A percentile compares a stretch with the other conserved stretches of the same genome.
phyloP scores from a whole-genome alignment of 495 filamentous ascomycete species.

The Amphirosellinia nigrospora region DNA sequence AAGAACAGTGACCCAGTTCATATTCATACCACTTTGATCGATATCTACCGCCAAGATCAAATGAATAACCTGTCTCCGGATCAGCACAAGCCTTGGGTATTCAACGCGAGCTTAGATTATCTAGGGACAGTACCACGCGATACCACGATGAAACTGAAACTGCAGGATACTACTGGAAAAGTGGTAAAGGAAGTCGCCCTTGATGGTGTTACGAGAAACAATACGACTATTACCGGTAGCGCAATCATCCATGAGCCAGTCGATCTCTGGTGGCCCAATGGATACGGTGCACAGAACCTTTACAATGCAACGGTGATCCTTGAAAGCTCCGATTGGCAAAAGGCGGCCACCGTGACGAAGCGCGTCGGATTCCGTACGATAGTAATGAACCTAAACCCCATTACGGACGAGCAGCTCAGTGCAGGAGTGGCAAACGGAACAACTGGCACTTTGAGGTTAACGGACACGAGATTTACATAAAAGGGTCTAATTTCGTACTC shows the following conservation, averaged over 20 bases:
- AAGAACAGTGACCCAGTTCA: slow-evolving; percentile 48
- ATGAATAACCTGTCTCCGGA: slow-evolving; percentile 65
- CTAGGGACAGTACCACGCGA: slow-evolving; percentile 58
- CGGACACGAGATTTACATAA: slow-evolving; percentile 70
- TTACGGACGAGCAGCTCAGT: slow-evolving; percentile 62
- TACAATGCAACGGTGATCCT: slow-evolving; percentile 64
- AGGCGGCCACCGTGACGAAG: slow-evolving; percentile 58
- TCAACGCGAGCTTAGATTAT: slow-evolving; percentile 73
- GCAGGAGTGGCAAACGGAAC: slow-evolving; percentile 59
- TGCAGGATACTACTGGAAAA: slow-evolving; percentile 56
- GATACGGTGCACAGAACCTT: slow-evolving; percentile 64
- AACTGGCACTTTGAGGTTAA: slow-evolving; percentile 76
- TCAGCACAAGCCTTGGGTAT: slow-evolving; percentile 67
- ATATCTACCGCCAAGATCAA: slow-evolving; percentile 66
- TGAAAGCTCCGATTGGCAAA: slow-evolving; percentile 41
- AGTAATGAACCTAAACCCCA: slow-evolving; percentile 65
- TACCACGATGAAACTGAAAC: slow-evolving; percentile 58
- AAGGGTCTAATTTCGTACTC: slow-evolving; percentile 73
- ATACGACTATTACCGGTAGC: slow-evolving; percentile 59
- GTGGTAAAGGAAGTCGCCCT: slow-evolving; percentile 50
- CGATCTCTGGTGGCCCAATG: slow-evolving; percentile 69
- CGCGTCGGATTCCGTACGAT: slow-evolving; percentile 71
- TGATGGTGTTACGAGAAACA: slow-evolving; percentile 50
- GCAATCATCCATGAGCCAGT: slow-evolving; percentile 52
- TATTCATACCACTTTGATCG: slow-evolving; percentile 64